Evolutionary conservation across 441 rosid species (phyloP).

Genomic region (Brassica hybrid): DNA sequence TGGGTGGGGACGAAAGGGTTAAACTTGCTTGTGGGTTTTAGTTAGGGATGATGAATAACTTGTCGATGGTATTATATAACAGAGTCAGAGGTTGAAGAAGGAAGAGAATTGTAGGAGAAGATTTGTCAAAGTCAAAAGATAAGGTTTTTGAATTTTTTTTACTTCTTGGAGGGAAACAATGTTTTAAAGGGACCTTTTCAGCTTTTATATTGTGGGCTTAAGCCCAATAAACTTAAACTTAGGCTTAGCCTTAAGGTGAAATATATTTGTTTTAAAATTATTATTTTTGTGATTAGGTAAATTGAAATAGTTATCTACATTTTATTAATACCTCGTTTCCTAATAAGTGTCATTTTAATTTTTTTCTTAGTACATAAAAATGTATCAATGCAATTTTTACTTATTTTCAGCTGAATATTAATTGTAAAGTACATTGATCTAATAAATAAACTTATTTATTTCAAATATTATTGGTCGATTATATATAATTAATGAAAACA

Average conservation of each 20-base stretch:
- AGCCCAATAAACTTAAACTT: background rate
- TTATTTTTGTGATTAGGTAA: too few species aligned
- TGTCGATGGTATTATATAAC: slow-evolving; percentile 21
- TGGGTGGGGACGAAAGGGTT: background rate
- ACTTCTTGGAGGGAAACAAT: slow-evolving; percentile 49
- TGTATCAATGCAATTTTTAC: too few species aligned
- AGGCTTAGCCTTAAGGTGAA: background rate
- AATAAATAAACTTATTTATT: too few species aligned
- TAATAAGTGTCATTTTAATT: too few species aligned
- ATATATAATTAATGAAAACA: too few species aligned
- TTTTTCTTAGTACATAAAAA: too few species aligned
- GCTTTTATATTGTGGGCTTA: background rate
- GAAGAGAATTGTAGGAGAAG: slow-evolving; percentile 36
- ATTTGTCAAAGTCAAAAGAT: slow-evolving; percentile 34
- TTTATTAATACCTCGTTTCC: too few species aligned
- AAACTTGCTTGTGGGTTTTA: slow-evolving; percentile 2
- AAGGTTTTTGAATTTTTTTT: slow-evolving; percentile 29
- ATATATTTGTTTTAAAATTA: too few species aligned
- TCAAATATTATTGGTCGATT: too few species aligned
- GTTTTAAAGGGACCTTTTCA: slow-evolving; percentile 18
- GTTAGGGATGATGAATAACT: slow-evolving; percentile 1
- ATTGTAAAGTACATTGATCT: too few species aligned
- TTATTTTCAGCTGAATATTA: too few species aligned
- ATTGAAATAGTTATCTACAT: too few species aligned
- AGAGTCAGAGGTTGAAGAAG: slow-evolving; percentile 26